Percentiles rank a stretch among this genome's conserved stretches.
phyloP scores from a whole-genome alignment of 2,329 filamentous ascomycete genomes.

The Cytospora schulzeri region DNA sequence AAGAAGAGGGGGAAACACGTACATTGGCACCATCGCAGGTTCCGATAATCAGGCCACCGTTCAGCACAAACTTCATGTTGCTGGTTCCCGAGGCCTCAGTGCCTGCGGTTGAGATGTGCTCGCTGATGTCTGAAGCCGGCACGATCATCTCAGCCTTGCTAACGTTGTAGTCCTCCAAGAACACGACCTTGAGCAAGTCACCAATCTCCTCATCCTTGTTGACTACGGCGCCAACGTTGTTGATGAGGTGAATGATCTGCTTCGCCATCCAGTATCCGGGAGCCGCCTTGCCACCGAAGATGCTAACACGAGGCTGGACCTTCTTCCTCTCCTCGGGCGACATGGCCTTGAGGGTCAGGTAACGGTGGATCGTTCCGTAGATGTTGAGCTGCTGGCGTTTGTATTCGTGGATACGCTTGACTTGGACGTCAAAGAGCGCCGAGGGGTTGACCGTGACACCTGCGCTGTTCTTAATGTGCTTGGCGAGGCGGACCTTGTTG shows the following conservation, averaged over 20 bases:
- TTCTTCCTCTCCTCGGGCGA: slow-evolving; percentile 83
- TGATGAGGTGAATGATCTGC: slow-evolving; percentile 96
- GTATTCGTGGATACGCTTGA: slow-evolving; percentile 99
- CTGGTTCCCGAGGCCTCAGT: slow-evolving; percentile 89
- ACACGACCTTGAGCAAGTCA: slow-evolving; percentile 94
- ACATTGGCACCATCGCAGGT: slow-evolving; percentile 98
- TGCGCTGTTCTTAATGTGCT: slow-evolving; percentile 83
- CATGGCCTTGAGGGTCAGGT: slow-evolving; percentile 86
- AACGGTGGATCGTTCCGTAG: slow-evolving; percentile 94
- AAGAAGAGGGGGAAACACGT: slow-evolving; percentile 30
- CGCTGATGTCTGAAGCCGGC: slow-evolving; percentile 92
- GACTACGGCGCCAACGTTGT: slow-evolving; percentile 84
- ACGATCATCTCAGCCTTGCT: slow-evolving; percentile 98
- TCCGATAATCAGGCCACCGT: slow-evolving; percentile 94
- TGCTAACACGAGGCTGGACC: slow-evolving; percentile 82
- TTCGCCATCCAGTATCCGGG: slow-evolving; percentile 99
- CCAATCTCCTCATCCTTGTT: slow-evolving; percentile 93
- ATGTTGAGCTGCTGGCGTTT: slow-evolving; percentile 99
- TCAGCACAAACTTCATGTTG: slow-evolving; percentile 99
- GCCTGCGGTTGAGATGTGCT: slow-evolving; percentile 97
- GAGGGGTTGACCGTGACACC: slow-evolving; percentile 83
- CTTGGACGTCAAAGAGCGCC: slow-evolving; percentile 92
- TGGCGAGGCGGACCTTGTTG: slow-evolving; percentile 91
- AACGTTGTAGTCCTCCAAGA: slow-evolving; percentile 98
- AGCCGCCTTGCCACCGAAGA: slow-evolving; percentile 97